Percentiles rank a stretch among this genome's conserved stretches.
These are phyloP conservation scores for Larix kaempferi DNA, from an alignment of 75 land plant genomes.

Conservation along the genomic window DNA sequence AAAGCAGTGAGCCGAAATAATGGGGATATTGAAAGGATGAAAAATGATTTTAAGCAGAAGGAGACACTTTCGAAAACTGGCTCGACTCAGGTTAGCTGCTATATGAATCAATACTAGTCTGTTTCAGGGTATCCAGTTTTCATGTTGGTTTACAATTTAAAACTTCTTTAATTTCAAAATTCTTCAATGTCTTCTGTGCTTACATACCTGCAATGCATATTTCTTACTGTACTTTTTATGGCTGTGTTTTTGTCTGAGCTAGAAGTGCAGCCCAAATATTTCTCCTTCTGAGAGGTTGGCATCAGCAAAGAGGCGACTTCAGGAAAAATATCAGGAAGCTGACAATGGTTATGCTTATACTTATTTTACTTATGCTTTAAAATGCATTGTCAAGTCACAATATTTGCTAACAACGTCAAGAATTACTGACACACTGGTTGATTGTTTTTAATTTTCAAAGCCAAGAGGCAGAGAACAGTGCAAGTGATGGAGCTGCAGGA, in stretches of 20 bases:
- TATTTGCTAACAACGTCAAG: too few relatives aligned
- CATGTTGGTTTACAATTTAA: background rate
- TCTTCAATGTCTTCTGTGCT: too few relatives aligned
- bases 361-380: too few relatives aligned
- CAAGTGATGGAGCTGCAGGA: constrained; percentile 89
- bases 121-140: background rate
- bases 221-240: background rate
- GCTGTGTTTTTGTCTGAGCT: background rate
- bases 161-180: background rate
- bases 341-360: constrained; percentile 56
- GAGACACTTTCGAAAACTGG: background rate
- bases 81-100: background rate
- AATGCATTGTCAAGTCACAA: too few relatives aligned
- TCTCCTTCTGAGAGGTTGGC: constrained; percentile 41
- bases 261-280: background rate
- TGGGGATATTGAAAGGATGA: background rate
- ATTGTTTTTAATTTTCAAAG: constrained; percentile 29
- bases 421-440: background rate
- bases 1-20: background rate
- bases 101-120: background rate
- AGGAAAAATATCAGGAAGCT: constrained; percentile 78
- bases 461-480: constrained; percentile 88
- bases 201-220: background rate
- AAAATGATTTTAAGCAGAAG: background rate
- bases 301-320: constrained; percentile 74